Conservation (phyloP, 2,329 filamentous ascomycete species). For the Penicillium brasilianum region DNA sequence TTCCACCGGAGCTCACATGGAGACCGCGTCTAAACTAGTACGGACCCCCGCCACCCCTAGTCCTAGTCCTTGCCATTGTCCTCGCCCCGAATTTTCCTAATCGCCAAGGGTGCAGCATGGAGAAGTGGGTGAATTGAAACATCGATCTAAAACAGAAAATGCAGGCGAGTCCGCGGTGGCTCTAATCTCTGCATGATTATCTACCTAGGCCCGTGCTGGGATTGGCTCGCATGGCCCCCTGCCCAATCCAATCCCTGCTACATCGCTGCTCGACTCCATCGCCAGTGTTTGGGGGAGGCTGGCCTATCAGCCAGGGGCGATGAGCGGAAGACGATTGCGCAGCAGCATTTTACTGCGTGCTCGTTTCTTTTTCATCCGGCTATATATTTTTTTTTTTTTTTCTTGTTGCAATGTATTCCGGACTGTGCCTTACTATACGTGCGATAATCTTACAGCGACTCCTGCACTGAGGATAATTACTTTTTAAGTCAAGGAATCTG, state of each 20-base stretch:
- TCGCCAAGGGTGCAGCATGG: neutral
- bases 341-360: neutral
- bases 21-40: conserved; percentile 2
- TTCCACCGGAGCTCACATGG: neutral
- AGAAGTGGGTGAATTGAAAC: conserved; percentile 12
- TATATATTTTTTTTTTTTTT: neutral
- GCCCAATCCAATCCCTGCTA: conserved; percentile 21
- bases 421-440: neutral
- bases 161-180: conserved; percentile 14
- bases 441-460: neutral
- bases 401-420: neutral
- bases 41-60: neutral
- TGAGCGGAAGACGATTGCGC: neutral
- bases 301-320: conserved; percentile 7
- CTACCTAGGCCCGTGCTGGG: conserved; percentile 11
- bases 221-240: conserved; percentile 16
- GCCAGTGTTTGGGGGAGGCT: conserved; percentile 2
- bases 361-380: neutral
- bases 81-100: neutral
- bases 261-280: conserved; percentile 6
- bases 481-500: neutral
- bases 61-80: neutral
- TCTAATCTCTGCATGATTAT: conserved; percentile 27
- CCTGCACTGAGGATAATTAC: neutral
- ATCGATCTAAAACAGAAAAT: conserved; percentile 23